Percentiles rank a stretch among this genome's conserved stretches.
Evolutionary conservation across 2,329 filamentous ascomycete genomes (phyloP).

Genomic region (Cercospora nicotianae): DNA sequence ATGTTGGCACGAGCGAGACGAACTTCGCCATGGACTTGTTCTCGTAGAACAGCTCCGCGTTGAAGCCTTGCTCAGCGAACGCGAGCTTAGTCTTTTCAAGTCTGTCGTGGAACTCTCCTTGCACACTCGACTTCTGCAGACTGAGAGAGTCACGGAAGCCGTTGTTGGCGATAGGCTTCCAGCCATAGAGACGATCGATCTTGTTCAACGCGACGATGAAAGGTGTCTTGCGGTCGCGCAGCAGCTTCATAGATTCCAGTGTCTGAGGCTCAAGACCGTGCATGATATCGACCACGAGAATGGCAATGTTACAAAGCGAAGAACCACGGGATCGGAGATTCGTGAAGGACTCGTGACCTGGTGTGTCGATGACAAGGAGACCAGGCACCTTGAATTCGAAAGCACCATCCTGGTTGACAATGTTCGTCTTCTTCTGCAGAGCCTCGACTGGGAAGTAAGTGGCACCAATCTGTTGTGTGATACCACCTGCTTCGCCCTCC

Average conservation of each 20-base stretch:
- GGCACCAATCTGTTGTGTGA: conserved; percentile 98
- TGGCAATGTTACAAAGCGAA: conserved; percentile 98
- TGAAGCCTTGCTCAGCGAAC: conserved; percentile 96
- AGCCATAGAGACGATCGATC: conserved; percentile 98
- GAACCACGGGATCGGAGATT: conserved; percentile 96
- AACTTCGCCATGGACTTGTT: conserved; percentile 95
- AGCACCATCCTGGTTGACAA: conserved; percentile 84
- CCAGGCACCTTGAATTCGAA: conserved; percentile 98
- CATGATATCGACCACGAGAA: conserved; percentile 99
- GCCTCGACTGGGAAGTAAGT: conserved; percentile 98
- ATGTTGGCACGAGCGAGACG: conserved; percentile 96
- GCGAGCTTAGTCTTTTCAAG: conserved; percentile 88
- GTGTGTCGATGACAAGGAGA: conserved; percentile 94
- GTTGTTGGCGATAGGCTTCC: conserved; percentile 99
- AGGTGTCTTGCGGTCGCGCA: conserved; percentile 90
- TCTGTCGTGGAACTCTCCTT: conserved; percentile 90
- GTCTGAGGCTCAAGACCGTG: conserved; percentile 98
- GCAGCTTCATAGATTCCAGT: conserved; percentile 91
- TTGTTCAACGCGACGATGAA: conserved; percentile 99
- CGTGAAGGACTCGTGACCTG: conserved; percentile 99
- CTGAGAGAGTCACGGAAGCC: conserved; percentile 91
- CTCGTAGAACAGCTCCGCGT: conserved; percentile 93
- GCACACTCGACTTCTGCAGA: conserved; percentile 87
- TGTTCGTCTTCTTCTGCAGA: conserved; percentile 84
- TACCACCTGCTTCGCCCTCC: conserved; percentile 98